Evolutionary conservation across 805 yeast species (phyloP).

Genomic region (Cyberlindnera misumaiensis): DNA sequence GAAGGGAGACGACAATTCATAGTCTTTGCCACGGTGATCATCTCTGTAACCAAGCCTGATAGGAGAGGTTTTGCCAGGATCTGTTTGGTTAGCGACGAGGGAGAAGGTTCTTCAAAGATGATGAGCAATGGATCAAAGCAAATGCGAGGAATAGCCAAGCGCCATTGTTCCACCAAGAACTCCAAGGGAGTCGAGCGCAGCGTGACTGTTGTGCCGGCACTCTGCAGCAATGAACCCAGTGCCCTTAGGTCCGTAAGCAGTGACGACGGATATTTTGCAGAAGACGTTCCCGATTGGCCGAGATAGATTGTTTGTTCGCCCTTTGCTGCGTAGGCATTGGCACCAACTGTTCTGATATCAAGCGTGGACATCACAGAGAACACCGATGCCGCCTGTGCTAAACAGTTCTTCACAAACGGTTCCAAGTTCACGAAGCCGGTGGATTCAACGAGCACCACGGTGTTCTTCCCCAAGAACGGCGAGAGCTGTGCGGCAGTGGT

Average conservation of each 20-base stretch:
- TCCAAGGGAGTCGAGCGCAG: conserved; percentile 40
- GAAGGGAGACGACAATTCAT: conserved; percentile 71
- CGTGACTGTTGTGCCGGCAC: conserved; percentile 1
- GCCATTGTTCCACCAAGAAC: conserved; percentile 75
- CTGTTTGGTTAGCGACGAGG: conserved; percentile 51
- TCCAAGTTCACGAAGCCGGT: conserved; percentile 70
- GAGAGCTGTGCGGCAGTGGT: conserved; percentile 32
- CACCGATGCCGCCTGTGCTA: conserved; percentile 26
- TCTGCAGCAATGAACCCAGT: conserved; percentile 27
- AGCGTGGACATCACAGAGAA: conserved; percentile 17
- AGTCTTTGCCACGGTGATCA: conserved; percentile 62
- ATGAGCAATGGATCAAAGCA: conserved; percentile 74
- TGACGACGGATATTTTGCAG: conserved; percentile 32
- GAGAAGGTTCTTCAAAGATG: conserved; percentile 63
- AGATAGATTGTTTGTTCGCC: conserved; percentile 13
- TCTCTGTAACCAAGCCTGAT: conserved; percentile 72
- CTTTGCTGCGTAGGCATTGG: conserved; percentile 21
- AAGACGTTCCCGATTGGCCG: conserved; percentile 35
- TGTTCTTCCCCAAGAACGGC: conserved; percentile 32
- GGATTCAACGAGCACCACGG: conserved; percentile 58
- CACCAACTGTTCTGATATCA: conserved; percentile 16
- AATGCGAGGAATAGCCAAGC: conserved; percentile 69
- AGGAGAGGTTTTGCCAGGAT: conserved; percentile 81
- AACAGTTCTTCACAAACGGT: conserved; percentile 63
- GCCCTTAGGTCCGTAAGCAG: conserved; percentile 29